Evolutionary conservation across 768 basidiomycete genomes (phyloP).

Genomic region (Dendrothele bispora): DNA sequence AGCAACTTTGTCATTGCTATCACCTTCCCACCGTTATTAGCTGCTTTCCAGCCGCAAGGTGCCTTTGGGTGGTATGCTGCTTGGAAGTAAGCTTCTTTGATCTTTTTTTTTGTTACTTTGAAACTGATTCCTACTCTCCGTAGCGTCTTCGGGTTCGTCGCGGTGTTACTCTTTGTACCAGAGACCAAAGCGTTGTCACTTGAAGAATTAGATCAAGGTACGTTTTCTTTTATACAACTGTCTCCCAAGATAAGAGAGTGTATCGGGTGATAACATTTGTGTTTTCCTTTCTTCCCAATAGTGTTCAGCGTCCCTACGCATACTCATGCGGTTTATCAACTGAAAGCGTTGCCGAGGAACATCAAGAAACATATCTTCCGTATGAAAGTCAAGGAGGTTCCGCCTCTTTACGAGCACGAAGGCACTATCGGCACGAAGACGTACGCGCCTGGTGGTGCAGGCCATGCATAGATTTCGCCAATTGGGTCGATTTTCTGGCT

Average conservation of each 20-base stretch:
- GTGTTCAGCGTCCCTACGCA: conserved; percentile 56
- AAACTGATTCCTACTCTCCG: too few relatives aligned
- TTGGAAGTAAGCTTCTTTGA: conserved; percentile 44
- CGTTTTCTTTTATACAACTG: too few relatives aligned
- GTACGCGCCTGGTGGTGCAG: conserved; percentile 26
- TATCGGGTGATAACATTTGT: too few relatives aligned
- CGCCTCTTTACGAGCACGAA: conserved; percentile 51
- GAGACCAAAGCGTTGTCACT: conserved; percentile 71
- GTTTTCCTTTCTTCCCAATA: too few relatives aligned
- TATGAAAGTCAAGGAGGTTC: conserved; percentile 39
- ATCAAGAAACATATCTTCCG: conserved; percentile 54
- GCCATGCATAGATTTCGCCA: conserved; percentile 16
- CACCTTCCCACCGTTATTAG: conserved; percentile 68
- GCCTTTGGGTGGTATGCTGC: conserved; percentile 76
- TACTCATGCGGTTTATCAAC: conserved; percentile 57
- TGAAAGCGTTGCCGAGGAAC: conserved; percentile 50
- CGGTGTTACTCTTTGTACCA: conserved; percentile 63
- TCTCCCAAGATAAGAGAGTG: too few relatives aligned
- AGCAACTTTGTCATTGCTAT: conserved; percentile 64
- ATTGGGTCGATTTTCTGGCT: too few relatives aligned
- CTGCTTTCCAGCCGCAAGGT: conserved; percentile 65
- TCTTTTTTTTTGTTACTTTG: too few relatives aligned
- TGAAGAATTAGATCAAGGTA: conserved; percentile 65
- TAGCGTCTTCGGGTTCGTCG: conserved; percentile 56
- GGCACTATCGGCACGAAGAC: conserved; percentile 27